Conservation (phyloP, 2,329 filamentous ascomycete species). For the Rhynchosporium agropyri region DNA sequence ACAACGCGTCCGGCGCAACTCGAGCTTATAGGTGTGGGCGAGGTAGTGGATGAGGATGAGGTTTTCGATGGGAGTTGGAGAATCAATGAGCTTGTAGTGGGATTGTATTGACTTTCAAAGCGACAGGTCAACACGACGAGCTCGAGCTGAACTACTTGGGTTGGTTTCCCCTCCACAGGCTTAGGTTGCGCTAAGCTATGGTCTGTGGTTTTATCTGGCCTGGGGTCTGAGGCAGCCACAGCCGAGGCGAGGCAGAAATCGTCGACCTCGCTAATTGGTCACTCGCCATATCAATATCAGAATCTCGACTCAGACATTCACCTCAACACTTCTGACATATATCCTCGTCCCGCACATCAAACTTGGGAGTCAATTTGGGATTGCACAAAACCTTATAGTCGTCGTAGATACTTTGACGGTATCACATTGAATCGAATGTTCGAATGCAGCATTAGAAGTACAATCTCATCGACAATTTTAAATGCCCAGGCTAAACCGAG, state of each 20-base stretch:
- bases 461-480: background rate
- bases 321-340: background rate
- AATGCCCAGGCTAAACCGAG: conserved; percentile 14
- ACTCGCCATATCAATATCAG: background rate
- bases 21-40: conserved; percentile 13
- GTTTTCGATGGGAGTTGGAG: conserved; percentile 17
- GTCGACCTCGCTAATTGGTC: background rate
- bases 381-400: background rate
- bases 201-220: background rate
- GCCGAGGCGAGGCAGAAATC: background rate
- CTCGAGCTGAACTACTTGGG: background rate
- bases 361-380: background rate
- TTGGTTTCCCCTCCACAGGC: conserved; percentile 12
- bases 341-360: background rate
- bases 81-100: conserved; percentile 23
- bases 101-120: background rate
- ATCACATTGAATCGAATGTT: background rate
- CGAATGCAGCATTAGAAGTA: background rate
- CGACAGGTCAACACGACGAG: background rate
- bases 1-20: conserved; percentile 30
- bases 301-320: background rate
- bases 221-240: background rate
- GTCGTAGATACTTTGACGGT: no score
- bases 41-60: conserved; percentile 11
- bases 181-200: background rate